Conservation (phyloP, 2,329 filamentous ascomycete genomes). For the Diaporthe sp. region DNA sequence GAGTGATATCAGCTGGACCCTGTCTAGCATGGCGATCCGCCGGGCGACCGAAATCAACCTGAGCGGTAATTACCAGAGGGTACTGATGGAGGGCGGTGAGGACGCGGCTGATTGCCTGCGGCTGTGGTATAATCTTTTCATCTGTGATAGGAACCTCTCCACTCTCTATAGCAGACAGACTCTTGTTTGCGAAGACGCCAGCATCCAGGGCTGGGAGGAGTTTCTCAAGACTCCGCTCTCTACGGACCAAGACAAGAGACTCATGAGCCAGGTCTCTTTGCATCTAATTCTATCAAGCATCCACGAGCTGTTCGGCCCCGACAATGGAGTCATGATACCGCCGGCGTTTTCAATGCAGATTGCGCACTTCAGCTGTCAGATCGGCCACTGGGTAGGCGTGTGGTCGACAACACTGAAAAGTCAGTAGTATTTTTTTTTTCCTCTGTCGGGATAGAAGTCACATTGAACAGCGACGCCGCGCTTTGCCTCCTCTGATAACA, state of each 20-base stretch:
- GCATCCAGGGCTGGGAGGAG: constrained; percentile 66
- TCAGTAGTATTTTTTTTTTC: no score
- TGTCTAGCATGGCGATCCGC: constrained; percentile 65
- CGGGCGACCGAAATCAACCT: constrained; percentile 60
- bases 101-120: constrained; percentile 64
- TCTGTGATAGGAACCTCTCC: constrained; percentile 71
- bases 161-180: constrained; percentile 70
- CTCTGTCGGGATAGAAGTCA: constrained; percentile 29
- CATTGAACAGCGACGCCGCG: neutral
- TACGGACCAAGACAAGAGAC: constrained; percentile 64
- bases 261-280: constrained; percentile 68
- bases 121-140: constrained; percentile 70
- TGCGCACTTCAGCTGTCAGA: constrained; percentile 44
- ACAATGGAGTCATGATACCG: constrained; percentile 61
- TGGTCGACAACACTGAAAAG: constrained; percentile 47
- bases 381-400: constrained; percentile 50
- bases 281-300: constrained; percentile 67
- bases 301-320: constrained; percentile 64
- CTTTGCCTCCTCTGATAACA: neutral
- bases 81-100: constrained; percentile 49
- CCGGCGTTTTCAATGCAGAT: constrained; percentile 61
- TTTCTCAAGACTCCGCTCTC: constrained; percentile 63
- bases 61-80: constrained; percentile 53
- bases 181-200: constrained; percentile 66
- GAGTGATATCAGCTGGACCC: constrained; percentile 70